phyloP scores from a whole-genome alignment of 768 basidiomycete species.

The Sistotremastrum niveocremeum region DNA sequence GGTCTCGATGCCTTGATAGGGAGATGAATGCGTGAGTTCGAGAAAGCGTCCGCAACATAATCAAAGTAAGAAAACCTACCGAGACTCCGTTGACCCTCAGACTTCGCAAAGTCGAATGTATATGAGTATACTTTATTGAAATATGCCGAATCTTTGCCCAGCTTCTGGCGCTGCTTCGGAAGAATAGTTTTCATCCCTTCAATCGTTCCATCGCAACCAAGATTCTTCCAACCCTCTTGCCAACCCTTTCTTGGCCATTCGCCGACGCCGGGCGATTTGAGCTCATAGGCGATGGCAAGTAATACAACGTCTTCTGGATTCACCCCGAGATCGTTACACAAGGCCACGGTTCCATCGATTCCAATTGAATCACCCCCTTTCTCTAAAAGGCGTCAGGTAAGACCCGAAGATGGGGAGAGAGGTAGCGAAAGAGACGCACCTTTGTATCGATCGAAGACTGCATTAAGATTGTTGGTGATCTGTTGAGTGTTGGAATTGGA shows the following conservation, averaged over 20 bases:
- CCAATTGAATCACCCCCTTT: constrained; percentile 48
- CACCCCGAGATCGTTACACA: constrained; percentile 58
- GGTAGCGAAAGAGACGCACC: constrained; percentile 25
- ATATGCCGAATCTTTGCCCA: constrained; percentile 51
- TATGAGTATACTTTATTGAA: constrained; percentile 69
- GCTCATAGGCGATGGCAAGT: constrained; percentile 67
- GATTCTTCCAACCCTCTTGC: constrained; percentile 67
- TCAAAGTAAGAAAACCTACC: constrained; percentile 27
- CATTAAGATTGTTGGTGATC: constrained; percentile 39
- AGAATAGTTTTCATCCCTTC: constrained; percentile 44
- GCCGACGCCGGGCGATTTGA: constrained; percentile 62
- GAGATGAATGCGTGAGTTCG: constrained; percentile 20
- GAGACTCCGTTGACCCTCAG: constrained; percentile 68
- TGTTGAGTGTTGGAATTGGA: constrained; percentile 13
- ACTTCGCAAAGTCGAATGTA: constrained; percentile 69
- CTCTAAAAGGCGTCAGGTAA: constrained; percentile 25
- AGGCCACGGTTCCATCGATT: constrained; percentile 66
- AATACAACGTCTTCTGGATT: constrained; percentile 74
- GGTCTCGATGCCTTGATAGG: constrained; percentile 30
- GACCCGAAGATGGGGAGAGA: neutral
- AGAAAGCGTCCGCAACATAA: neutral
- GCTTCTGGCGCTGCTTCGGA: constrained; percentile 38
- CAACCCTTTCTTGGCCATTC: constrained; percentile 60
- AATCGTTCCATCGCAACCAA: constrained; percentile 60
- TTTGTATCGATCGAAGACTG: constrained; percentile 57